Evolutionary conservation across 345 rosid species (phyloP).

Genomic region (Stellera chamaejasme): DNA sequence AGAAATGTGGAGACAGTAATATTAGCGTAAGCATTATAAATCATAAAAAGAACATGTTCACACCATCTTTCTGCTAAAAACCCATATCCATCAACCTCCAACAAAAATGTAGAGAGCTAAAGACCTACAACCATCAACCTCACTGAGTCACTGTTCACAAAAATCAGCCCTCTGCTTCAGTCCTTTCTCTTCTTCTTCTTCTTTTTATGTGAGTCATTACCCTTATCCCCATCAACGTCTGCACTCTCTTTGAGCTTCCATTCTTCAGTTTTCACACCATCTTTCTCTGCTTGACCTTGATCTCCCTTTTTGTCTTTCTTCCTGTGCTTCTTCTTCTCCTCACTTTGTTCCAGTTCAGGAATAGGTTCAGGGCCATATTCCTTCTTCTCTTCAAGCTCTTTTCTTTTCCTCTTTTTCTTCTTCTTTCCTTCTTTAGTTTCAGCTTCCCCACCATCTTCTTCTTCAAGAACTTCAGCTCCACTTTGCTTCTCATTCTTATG

Average conservation of each 20-base stretch:
- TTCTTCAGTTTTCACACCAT: slow-evolving; percentile 2
- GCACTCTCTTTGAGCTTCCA: slow-evolving; percentile 3
- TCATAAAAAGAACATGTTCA: too few species aligned
- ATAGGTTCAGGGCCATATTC: slow-evolving; percentile 1
- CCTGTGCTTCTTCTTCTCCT: background rate
- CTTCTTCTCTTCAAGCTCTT: slow-evolving; percentile 3
- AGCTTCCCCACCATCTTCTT: slow-evolving; percentile 1
- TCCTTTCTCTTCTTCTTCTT: slow-evolving; percentile 6
- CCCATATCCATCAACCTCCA: too few species aligned
- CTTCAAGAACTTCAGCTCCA: background rate
- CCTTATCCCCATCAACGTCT: slow-evolving; percentile 6
- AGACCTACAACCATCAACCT: too few species aligned
- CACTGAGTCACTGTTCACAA: too few species aligned
- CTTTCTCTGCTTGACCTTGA: background rate
- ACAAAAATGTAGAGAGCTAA: too few species aligned
- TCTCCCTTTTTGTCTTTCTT: background rate
- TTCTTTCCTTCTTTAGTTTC: slow-evolving; percentile 1
- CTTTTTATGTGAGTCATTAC: slow-evolving; percentile 3
- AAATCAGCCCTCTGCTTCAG: slow-evolving; percentile 6
- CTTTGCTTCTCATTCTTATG: slow-evolving; percentile 6
- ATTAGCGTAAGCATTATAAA: too few species aligned
- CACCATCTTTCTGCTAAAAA: too few species aligned
- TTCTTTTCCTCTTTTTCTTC: slow-evolving; percentile 9
- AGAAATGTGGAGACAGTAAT: too few species aligned
- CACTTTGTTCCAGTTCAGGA: background rate